Evolutionary conservation across 2,329 filamentous ascomycete species (phyloP), one percentile per base, ranked within the genome.

Genomic region (Fusarium marasasianum): DNA sequence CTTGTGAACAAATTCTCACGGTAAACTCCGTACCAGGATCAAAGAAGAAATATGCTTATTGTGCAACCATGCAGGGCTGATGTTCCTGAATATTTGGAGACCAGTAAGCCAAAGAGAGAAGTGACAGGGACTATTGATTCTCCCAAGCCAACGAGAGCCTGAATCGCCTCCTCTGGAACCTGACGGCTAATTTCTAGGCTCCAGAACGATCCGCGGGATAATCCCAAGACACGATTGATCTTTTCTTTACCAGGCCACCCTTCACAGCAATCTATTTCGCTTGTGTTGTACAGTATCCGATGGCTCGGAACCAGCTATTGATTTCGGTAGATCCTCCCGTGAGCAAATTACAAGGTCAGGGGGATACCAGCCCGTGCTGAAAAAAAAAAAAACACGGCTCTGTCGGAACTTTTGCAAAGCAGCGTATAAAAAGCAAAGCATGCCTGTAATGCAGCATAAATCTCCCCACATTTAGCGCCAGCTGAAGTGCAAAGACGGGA

Each of bases 171-270:
- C 4, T 9, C 17, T 37, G 18, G 18, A 18, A 18, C 26, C 20
- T 6, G 18, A 22, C 20, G 15, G 6, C 45, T 13, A 13, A 5
- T 8, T 9, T 31, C 8, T n/a, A 15, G 3, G 6, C 37, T 40
- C 24, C 14, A n/a, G 35, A 40, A 7, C 5, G 35, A n/a, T 40
- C 24, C 20, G 9, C 5, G 15, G 11, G 24, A 11, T 14, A 14
- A 31, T n/a, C 10, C 8, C 6, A 22, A n/a, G 11, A 13, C 5
- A 17, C 8, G 6, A 6, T 40, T 8, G 2, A 18, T 12, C 20
- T 10, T 13, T 9, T 18, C 5, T n/a, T n/a, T 2, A n/a, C 8
- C 10, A 4, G 11, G 10, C 1, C 3, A 3, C 24, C 18, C 37
- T 9, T 4, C 37, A 10, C 10, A 5, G 3, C 14, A 6, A 18